A percentile compares a stretch with the other conserved stretches of the same genome.
phyloP scores from a whole-genome alignment of 2,329 filamentous ascomycete genomes.

The Triangularia verruculosa region DNA sequence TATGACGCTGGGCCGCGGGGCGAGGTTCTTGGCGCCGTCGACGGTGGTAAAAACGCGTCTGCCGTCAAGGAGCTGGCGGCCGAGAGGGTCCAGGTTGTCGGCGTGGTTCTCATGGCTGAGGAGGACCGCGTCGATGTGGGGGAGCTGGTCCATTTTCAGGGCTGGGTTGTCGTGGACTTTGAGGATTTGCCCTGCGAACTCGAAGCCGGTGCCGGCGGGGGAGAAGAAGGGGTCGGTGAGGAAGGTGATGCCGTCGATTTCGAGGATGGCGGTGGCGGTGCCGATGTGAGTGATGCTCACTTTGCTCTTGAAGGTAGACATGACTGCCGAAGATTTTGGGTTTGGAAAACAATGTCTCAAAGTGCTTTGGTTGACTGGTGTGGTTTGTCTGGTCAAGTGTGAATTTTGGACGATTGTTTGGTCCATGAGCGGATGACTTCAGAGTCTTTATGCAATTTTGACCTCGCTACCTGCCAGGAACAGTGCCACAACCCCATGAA shows the following conservation, averaged over 20 bases:
- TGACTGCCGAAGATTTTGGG: neutral
- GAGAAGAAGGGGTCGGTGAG: conserved; percentile 48
- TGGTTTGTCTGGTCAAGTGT: neutral
- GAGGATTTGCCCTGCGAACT: conserved; percentile 29
- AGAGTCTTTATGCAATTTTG: neutral
- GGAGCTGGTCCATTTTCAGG: conserved; percentile 37
- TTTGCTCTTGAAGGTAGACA: neutral
- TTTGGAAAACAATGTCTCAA: neutral
- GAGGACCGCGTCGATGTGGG: conserved; percentile 45
- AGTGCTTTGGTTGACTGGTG: neutral
- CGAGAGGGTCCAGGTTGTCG: conserved; percentile 47
- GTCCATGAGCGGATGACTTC: neutral
- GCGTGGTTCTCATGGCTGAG: conserved; percentile 50
- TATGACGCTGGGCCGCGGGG: conserved; percentile 40
- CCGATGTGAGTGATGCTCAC: conserved; percentile 42
- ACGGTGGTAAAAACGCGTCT: conserved; percentile 45
- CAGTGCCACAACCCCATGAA: too few species aligned
- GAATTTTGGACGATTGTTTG: neutral
- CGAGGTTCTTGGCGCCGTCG: conserved; percentile 43
- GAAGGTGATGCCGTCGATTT: conserved; percentile 41
- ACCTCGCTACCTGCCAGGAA: neutral
- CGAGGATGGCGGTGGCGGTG: conserved; percentile 46
- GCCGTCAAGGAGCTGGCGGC: conserved; percentile 44
- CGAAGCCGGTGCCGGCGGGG: conserved; percentile 36
- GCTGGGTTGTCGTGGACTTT: conserved; percentile 35